Percentiles rank a stretch among this genome's conserved stretches.
These are phyloP conservation scores for Trichoderma oligosporum DNA, from an alignment of 2,329 filamentous ascomycete genomes.

Conservation along the genomic window DNA sequence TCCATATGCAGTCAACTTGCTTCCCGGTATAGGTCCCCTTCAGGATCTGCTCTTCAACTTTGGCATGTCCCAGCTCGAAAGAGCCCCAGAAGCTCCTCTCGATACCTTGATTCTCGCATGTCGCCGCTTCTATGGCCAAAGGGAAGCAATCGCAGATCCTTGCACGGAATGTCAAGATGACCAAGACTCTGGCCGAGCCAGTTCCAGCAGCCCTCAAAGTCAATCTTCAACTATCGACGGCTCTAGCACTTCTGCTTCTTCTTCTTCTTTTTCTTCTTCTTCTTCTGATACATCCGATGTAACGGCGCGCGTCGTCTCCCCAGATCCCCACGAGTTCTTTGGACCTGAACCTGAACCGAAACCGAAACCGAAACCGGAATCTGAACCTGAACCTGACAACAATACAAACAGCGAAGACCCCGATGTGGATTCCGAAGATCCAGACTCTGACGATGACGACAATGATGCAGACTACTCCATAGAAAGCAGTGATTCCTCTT, in stretches of 20 bases:
- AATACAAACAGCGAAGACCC: not conserved
- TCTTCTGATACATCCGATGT: not conserved
- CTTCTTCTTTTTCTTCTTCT: not conserved
- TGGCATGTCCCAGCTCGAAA: constrained; percentile 26
- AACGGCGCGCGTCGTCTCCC: not conserved
- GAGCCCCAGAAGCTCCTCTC: constrained; percentile 26
- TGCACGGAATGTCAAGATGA: not conserved
- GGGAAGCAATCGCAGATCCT: not conserved
- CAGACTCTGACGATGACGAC: not conserved
- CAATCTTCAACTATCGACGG: not conserved
- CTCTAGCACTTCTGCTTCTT: not conserved
- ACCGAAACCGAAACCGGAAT: not conserved
- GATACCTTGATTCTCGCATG: constrained; percentile 34
- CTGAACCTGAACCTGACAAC: not conserved
- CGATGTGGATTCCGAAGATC: not conserved
- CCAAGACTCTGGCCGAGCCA: not conserved
- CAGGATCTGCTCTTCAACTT: constrained; percentile 30
- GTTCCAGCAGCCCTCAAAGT: not conserved
- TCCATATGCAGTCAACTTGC: constrained; percentile 25
- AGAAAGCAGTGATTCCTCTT: not conserved
- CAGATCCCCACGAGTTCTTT: not conserved
- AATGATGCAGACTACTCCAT: not conserved
- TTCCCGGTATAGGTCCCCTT: constrained; percentile 27
- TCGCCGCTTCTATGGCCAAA: constrained; percentile 33
- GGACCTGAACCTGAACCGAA: not conserved